Percentiles rank a stretch among this genome's conserved stretches.
Conservation (phyloP, 2,329 filamentous ascomycete genomes). For the Exophiala sp. region DNA sequence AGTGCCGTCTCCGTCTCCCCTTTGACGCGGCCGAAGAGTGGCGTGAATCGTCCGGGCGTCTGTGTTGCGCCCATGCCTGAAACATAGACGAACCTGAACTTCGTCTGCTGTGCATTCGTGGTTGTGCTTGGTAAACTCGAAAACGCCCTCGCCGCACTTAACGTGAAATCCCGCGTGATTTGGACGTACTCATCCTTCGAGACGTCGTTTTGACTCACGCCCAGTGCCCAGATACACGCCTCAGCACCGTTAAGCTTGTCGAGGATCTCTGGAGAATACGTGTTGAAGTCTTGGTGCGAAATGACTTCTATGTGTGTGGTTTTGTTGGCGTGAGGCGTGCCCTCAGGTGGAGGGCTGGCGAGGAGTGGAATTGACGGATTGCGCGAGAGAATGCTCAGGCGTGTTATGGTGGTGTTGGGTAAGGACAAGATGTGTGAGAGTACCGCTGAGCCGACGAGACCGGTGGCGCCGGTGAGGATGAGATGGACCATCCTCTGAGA, state of each 20-base stretch:
- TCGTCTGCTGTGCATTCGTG: no score
- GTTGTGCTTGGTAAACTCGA: conserved; percentile 33
- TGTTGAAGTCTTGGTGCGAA: conserved; percentile 63
- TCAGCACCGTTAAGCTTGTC: conserved; percentile 60
- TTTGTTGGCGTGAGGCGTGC: conserved; percentile 43
- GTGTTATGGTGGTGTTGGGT: conserved; percentile 46
- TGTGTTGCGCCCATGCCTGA: conserved; percentile 60
- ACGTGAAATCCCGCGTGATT: conserved; percentile 65
- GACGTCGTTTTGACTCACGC: conserved; percentile 61
- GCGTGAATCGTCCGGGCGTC: conserved; percentile 53
- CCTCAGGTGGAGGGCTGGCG: conserved; percentile 58
- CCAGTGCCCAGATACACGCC: conserved; percentile 72
- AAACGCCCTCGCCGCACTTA: conserved; percentile 63
- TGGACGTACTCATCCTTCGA: conserved; percentile 62
- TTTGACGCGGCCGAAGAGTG: conserved; percentile 62
- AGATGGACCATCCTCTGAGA: conserved; percentile 51
- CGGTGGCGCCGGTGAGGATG: conserved; percentile 66
- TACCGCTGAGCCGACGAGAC: conserved; percentile 60
- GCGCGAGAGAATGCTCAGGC: conserved; percentile 66
- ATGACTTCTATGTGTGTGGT: conserved; percentile 64
- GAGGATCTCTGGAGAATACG: conserved; percentile 58
- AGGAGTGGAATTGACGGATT: conserved; percentile 33
- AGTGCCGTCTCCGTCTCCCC: conserved; percentile 62
- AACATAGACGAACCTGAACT: conserved; percentile 39
- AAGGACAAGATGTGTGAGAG: conserved; percentile 61